phyloP scores from a whole-genome alignment of 73 alveolate species.

The Blepharisma stoltei region DNA sequence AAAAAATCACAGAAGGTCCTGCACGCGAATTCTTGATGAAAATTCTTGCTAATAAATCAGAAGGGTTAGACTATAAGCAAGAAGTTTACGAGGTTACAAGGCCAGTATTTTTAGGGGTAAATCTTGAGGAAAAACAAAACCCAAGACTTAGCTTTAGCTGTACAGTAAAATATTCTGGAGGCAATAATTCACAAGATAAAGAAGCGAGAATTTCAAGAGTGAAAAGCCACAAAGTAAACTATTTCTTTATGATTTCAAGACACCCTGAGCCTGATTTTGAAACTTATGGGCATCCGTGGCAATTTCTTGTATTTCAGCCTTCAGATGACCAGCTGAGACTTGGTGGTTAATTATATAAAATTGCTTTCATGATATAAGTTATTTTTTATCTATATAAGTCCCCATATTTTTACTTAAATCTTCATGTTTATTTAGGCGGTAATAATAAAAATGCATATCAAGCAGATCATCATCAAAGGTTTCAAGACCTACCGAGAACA shows the following conservation, averaged over 20 bases:
- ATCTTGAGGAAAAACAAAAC: conserved; percentile 18
- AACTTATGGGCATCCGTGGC: conserved; percentile 33
- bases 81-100: conserved; percentile 9
- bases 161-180: neutral
- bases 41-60: neutral
- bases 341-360: too few species aligned
- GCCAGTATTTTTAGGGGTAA: conserved; percentile 6
- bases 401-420: too few species aligned
- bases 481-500: conserved; percentile 64
- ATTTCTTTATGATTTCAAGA: conserved; percentile 2
- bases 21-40: neutral
- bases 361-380: too few species aligned
- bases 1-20: neutral
- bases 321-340: neutral
- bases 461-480: conserved; percentile 62
- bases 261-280: conserved; percentile 32
- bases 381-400: too few species aligned
- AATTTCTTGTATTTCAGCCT: conserved; percentile 18
- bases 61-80: too few species aligned
- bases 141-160: conserved; percentile 13
- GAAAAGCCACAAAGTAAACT: neutral
- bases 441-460: conserved; percentile 45
- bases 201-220: too few species aligned
- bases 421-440: too few species aligned
- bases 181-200: neutral